Conservation (phyloP, 2,329 filamentous ascomycete genomes). For the Aspergillus neoniger region DNA sequence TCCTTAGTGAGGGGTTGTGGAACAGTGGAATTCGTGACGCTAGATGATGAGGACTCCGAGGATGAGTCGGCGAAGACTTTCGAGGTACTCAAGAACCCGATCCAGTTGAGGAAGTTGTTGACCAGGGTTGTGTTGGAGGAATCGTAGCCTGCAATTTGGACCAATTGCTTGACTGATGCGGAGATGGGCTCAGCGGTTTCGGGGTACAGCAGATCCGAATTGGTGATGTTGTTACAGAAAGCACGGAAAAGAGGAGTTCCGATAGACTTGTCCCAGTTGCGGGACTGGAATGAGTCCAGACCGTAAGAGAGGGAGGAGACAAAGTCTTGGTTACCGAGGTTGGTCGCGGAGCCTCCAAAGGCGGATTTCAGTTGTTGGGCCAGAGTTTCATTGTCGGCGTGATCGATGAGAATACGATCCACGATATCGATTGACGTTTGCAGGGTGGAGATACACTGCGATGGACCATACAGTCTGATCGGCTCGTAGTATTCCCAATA, state of each 20-base stretch:
- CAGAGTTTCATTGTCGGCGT: conserved; percentile 46
- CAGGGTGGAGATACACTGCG: conserved; percentile 65
- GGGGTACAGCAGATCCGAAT: conserved; percentile 46
- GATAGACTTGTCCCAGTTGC: conserved; percentile 62
- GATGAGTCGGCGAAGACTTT: conserved; percentile 39
- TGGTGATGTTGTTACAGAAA: conserved; percentile 61
- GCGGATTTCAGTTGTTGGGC: conserved; percentile 54
- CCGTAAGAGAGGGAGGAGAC: conserved; percentile 43
- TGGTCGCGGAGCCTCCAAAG: conserved; percentile 49
- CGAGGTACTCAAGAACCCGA: conserved; percentile 56
- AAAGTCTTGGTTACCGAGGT: conserved; percentile 19
- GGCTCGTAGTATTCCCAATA: conserved; percentile 69
- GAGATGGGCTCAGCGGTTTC: conserved; percentile 26
- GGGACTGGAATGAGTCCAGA: conserved; percentile 55
- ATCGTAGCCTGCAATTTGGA: conserved; percentile 19
- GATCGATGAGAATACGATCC: conserved; percentile 58
- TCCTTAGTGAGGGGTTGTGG: conserved; percentile 12
- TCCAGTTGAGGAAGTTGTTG: conserved; percentile 59
- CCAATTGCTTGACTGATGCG: conserved; percentile 28
- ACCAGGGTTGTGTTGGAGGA: conserved; percentile 45
- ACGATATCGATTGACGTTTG: conserved; percentile 62
- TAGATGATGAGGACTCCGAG: not conserved
- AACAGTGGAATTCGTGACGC: not conserved
- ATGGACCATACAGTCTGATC: conserved; percentile 57
- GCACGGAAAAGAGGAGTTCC: conserved; percentile 52